phyloP scores from a whole-genome alignment of 225 moss, liverwort and hornwort genomes.

The Polytrichum commune region DNA sequence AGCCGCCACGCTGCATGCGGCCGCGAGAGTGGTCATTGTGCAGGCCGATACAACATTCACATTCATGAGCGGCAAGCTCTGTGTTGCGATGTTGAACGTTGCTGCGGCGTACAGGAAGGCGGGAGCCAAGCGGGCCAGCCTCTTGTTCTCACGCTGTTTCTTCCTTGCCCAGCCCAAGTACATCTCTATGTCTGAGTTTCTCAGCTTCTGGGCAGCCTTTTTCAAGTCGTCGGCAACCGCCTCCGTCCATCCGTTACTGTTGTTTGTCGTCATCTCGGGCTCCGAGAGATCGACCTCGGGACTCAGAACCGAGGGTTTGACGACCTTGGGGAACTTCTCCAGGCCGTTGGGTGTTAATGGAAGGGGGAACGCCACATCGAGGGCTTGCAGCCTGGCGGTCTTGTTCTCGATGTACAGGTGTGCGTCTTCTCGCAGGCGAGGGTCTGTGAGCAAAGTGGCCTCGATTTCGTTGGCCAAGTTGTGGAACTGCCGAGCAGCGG shows the following conservation, averaged over 20 bases:
- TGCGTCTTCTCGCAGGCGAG: conserved; percentile 51
- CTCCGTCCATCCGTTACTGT: conserved; percentile 42
- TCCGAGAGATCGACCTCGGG: conserved; percentile 12
- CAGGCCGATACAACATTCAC: conserved; percentile 21
- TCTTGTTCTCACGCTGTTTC: conserved; percentile 31
- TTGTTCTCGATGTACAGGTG: conserved; percentile 35
- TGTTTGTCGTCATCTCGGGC: conserved; percentile 13
- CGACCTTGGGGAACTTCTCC: conserved; percentile 47
- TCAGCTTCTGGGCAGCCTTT: conserved; percentile 18
- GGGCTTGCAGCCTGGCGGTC: conserved; percentile 28
- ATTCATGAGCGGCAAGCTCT: conserved; percentile 12
- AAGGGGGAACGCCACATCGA: conserved; percentile 54
- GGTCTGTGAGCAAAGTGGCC: conserved; percentile 41
- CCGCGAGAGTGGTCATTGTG: conserved; percentile 31
- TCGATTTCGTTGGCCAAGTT: conserved; percentile 46
- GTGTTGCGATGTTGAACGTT: conserved; percentile 10
- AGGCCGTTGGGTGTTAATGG: conserved; percentile 44
- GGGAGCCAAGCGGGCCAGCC: conserved; percentile 29
- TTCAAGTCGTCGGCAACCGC: conserved; percentile 33
- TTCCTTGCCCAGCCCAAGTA: conserved; percentile 24
- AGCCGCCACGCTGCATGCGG: conserved; percentile 43
- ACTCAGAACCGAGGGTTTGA: conserved; percentile 15
- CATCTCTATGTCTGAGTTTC: conserved; percentile 25
- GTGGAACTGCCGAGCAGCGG: conserved; percentile 27
- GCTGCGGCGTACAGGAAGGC: conserved; percentile 26